A percentile compares a stretch with the other conserved stretches of the same genome.
phyloP scores from a whole-genome alignment of 495 filamentous ascomycete genomes.

The Umbilicaria muhlenbergii region DNA sequence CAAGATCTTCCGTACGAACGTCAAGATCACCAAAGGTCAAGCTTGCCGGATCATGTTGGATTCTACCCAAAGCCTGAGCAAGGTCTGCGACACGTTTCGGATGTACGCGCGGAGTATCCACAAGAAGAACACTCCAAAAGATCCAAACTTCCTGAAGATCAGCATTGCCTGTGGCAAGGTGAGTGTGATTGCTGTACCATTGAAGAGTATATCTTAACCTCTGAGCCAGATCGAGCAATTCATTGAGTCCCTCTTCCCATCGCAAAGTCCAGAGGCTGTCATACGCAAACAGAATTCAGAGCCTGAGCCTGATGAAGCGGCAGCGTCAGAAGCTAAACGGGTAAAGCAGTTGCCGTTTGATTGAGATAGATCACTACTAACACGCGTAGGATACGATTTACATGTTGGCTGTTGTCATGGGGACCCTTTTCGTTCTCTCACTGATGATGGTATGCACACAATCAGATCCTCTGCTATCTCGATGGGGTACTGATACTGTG shows the following conservation, averaged over 20 bases:
- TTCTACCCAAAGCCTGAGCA: conserved; percentile 72
- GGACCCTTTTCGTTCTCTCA: conserved; percentile 44
- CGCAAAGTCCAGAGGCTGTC: conserved; percentile 38
- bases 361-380: neutral
- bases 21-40: conserved; percentile 94
- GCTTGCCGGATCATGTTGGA: conserved; percentile 85
- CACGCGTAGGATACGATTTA: conserved; percentile 35
- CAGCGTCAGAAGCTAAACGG: conserved; percentile 25
- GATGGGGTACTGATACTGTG: neutral
- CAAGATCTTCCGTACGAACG: conserved; percentile 66
- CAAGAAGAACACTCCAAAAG: conserved; percentile 85
- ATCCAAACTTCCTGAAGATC: conserved; percentile 88
- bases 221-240: conserved; percentile 76
- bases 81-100: conserved; percentile 67
- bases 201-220: conserved; percentile 3
- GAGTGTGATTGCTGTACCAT: conserved; percentile 12
- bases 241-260: conserved; percentile 87
- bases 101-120: conserved; percentile 65
- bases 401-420: conserved; percentile 44
- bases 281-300: conserved; percentile 18
- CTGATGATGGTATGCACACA: conserved; percentile 42
- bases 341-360: neutral
- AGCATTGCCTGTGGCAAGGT: conserved; percentile 83
- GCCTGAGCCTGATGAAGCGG: conserved; percentile 29
- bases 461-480: conserved; percentile 3